A percentile compares a stretch with the other conserved stretches of the same genome.
Conservation (phyloP, 208 protist species). For the Acanthamoeba quina region DNA sequence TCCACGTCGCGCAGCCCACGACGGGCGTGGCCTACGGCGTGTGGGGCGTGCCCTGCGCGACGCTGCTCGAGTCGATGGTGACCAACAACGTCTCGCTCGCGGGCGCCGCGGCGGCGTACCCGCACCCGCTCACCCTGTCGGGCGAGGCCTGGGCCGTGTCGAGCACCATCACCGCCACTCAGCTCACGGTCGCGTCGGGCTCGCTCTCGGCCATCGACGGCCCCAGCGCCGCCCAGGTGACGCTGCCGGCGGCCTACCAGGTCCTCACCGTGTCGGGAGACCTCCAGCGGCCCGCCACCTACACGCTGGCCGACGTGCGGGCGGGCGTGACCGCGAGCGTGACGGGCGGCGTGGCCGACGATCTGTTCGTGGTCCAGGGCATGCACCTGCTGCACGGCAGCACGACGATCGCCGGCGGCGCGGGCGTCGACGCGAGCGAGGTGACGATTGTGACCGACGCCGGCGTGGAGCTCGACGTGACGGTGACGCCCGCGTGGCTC, state of each 20-base stretch:
- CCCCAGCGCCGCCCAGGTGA: not conserved
- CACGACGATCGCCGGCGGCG: constrained; percentile 20
- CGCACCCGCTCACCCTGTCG: not conserved
- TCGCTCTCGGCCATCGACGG: constrained; percentile 13
- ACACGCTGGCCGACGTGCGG: not conserved
- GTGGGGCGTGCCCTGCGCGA: constrained; percentile 27
- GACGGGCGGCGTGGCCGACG: constrained; percentile 32
- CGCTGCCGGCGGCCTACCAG: constrained; percentile 26
- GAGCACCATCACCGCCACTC: constrained; percentile 12
- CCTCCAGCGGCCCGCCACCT: constrained; percentile 9
- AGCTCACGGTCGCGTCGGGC: not conserved
- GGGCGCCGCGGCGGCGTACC: not conserved
- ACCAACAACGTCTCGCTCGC: constrained; percentile 61
- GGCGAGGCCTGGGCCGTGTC: constrained; percentile 34
- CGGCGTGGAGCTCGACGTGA: not conserved
- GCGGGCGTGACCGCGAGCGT: constrained; percentile 23
- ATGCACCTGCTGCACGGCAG: constrained; percentile 27
- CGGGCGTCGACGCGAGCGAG: constrained; percentile 25
- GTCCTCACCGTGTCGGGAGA: constrained; percentile 4
- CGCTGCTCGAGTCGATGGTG: constrained; percentile 8
- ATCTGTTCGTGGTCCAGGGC: constrained; percentile 40
- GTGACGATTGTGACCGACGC: not conserved
- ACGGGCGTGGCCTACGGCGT: constrained; percentile 42
- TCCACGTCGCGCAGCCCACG: constrained; percentile 25
- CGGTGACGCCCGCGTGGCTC: constrained; percentile 27